A percentile compares a stretch with the other conserved stretches of the same genome.
phyloP scores from a whole-genome alignment of 1,284 basidiomycete genomes.

The Fomitopsis palustris region DNA sequence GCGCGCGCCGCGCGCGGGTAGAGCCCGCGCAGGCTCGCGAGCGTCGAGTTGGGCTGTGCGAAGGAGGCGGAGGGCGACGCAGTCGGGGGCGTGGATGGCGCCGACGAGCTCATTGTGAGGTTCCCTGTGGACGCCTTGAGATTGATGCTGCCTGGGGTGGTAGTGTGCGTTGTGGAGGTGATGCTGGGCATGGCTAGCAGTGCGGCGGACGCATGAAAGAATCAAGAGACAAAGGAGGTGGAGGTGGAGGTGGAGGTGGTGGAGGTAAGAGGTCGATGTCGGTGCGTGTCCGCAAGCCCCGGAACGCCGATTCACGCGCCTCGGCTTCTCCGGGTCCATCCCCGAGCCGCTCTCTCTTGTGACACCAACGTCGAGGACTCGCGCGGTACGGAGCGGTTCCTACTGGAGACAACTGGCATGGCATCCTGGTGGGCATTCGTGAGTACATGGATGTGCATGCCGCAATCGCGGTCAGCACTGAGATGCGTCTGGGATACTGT shows the following conservation, averaged over 20 bases:
- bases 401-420: too few relatives aligned
- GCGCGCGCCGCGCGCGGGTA: conserved; percentile 73
- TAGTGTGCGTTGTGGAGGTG: conserved; percentile 1
- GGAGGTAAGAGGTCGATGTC: not conserved
- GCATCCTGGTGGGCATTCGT: too few relatives aligned
- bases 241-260: not conserved
- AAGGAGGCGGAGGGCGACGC: conserved; percentile 3
- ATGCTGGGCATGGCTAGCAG: conserved; percentile 4
- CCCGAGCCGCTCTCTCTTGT: not conserved
- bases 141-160: not conserved
- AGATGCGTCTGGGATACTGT: too few relatives aligned
- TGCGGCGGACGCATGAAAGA: not conserved
- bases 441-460: too few relatives aligned
- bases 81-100: not conserved
- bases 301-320: not conserved
- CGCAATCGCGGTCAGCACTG: too few relatives aligned
- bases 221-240: not conserved
- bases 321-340: not conserved
- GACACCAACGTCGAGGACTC: too few relatives aligned
- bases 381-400: too few relatives aligned
- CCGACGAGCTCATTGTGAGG: not conserved
- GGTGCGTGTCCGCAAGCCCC: not conserved
- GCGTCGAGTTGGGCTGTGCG: conserved; percentile 28
- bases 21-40: conserved; percentile 57
- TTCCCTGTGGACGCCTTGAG: conserved; percentile 4